These are phyloP conservation scores for Hibiscus syriacus DNA, from an alignment of 345 rosid genomes.

Conservation along the genomic window DNA sequence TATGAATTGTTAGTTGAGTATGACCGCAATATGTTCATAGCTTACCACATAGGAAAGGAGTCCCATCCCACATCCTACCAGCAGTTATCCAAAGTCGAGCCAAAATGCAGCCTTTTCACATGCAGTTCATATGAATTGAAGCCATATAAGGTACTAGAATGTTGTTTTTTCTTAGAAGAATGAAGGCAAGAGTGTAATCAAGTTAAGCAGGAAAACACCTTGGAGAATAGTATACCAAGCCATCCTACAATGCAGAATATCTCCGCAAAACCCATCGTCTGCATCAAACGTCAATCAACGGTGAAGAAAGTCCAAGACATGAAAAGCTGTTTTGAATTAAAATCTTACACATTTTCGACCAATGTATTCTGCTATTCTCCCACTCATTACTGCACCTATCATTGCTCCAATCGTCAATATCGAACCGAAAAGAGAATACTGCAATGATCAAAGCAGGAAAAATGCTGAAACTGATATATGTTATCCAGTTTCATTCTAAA, in stretches of 20 bases:
- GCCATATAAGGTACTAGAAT: neutral
- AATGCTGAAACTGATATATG: neutral
- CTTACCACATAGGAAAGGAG: slow-evolving; percentile 71
- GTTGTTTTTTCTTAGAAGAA: neutral
- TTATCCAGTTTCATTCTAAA: too few species aligned
- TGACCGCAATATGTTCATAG: neutral
- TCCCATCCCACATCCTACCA: slow-evolving; percentile 66
- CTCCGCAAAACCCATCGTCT: slow-evolving; percentile 69
- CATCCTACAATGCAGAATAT: slow-evolving; percentile 61
- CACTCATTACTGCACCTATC: slow-evolving; percentile 74
- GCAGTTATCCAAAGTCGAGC: slow-evolving; percentile 62
- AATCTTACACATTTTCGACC: slow-evolving; percentile 66
- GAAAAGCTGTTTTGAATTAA: neutral
- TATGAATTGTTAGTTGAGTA: slow-evolving; percentile 2
- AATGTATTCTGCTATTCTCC: slow-evolving; percentile 51
- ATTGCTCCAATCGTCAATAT: slow-evolving; percentile 73
- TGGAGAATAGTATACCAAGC: slow-evolving; percentile 44
- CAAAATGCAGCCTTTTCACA: slow-evolving; percentile 41
- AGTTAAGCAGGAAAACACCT: slow-evolving; percentile 27
- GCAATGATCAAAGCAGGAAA: slow-evolving; percentile 13
- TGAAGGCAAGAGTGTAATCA: neutral
- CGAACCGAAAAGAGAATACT: slow-evolving; percentile 80
- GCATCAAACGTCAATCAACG: slow-evolving; percentile 8
- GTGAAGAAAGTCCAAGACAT: neutral
- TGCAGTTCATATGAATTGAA: neutral